Percentiles rank a stretch among this genome's conserved stretches.
These are phyloP conservation scores for Davidsoniella eucalypti DNA, from an alignment of 2,329 filamentous ascomycete species.

Conservation along the genomic window DNA sequence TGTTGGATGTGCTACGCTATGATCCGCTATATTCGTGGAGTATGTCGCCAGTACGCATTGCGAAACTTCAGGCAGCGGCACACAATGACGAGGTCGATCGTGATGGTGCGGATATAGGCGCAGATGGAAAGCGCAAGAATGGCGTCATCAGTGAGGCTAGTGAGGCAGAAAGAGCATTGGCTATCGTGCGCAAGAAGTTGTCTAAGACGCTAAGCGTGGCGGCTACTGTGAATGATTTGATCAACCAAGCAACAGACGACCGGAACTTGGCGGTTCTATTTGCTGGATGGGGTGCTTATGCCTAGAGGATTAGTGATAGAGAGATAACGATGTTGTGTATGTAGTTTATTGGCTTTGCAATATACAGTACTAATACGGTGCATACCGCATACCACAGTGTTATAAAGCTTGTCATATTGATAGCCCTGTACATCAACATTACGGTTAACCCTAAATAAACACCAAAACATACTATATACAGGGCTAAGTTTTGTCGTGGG, in stretches of 20 bases:
- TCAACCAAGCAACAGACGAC: constrained; percentile 90
- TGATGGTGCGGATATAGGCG: constrained; percentile 8
- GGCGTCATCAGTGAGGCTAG: constrained; percentile 32
- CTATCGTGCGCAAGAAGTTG: constrained; percentile 90
- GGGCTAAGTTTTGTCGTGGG: no score
- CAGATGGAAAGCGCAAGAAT: constrained; percentile 9
- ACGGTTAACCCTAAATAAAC: no score
- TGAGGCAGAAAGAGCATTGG: constrained; percentile 81
- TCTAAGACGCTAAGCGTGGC: constrained; percentile 85
- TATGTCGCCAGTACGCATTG: constrained; percentile 52
- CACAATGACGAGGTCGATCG: constrained; percentile 24
- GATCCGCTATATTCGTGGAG: constrained; percentile 96
- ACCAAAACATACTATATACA: no score
- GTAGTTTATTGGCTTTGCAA: background rate
- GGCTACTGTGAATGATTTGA: constrained; percentile 91
- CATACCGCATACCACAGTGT: background rate
- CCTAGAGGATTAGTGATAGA: constrained; percentile 17
- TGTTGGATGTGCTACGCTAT: constrained; percentile 93
- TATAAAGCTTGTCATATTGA: no score
- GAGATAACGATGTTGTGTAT: background rate
- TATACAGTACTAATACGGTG: background rate
- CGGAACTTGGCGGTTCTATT: constrained; percentile 82
- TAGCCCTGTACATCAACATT: no score
- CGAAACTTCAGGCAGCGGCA: constrained; percentile 39
- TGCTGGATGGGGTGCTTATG: constrained; percentile 38